These are phyloP conservation scores for Candida quercuum DNA, from an alignment of 805 yeast genomes.

Conservation along the genomic window DNA sequence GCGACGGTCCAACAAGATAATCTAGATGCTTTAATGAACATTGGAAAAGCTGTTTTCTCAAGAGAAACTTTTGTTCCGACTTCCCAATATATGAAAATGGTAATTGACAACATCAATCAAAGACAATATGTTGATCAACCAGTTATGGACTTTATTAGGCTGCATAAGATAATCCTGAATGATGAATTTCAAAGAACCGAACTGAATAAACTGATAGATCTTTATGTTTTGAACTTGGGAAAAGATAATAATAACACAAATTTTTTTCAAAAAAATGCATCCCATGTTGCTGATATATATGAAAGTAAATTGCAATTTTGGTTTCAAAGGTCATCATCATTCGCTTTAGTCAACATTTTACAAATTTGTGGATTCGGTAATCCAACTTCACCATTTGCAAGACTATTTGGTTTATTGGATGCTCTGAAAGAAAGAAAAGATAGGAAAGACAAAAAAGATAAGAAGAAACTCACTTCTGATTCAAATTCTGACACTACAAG, in stretches of 20 bases:
- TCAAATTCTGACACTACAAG: slow-evolving; percentile 1
- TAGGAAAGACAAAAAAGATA: slow-evolving; percentile 61
- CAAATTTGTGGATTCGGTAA: slow-evolving; percentile 79
- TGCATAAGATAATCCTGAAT: slow-evolving; percentile 21
- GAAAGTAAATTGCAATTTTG: slow-evolving; percentile 49
- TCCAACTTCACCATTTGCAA: slow-evolving; percentile 69
- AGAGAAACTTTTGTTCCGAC: slow-evolving; percentile 84
- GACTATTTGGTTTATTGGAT: slow-evolving; percentile 65
- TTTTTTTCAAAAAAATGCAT: slow-evolving; percentile 46
- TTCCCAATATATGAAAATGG: slow-evolving; percentile 68
- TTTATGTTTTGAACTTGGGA: slow-evolving; percentile 9
- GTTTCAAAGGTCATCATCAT: slow-evolving; percentile 70
- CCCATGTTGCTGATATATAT: slow-evolving; percentile 16
- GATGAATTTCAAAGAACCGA: slow-evolving; percentile 29
- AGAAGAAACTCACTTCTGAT: slow-evolving; percentile 15
- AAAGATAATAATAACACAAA: slow-evolving; percentile 54
- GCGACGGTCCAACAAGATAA: slow-evolving; percentile 74
- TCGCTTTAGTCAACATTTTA: slow-evolving; percentile 70
- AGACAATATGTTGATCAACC: slow-evolving; percentile 37
- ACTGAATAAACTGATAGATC: slow-evolving; percentile 48
- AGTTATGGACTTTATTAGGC: slow-evolving; percentile 24
- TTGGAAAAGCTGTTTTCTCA: slow-evolving; percentile 75
- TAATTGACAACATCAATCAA: slow-evolving; percentile 70
- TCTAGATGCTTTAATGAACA: slow-evolving; percentile 70
- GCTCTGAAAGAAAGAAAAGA: slow-evolving; percentile 68